phyloP scores from a whole-genome alignment of 345 rosid species.

The Syzygium oleosum region DNA sequence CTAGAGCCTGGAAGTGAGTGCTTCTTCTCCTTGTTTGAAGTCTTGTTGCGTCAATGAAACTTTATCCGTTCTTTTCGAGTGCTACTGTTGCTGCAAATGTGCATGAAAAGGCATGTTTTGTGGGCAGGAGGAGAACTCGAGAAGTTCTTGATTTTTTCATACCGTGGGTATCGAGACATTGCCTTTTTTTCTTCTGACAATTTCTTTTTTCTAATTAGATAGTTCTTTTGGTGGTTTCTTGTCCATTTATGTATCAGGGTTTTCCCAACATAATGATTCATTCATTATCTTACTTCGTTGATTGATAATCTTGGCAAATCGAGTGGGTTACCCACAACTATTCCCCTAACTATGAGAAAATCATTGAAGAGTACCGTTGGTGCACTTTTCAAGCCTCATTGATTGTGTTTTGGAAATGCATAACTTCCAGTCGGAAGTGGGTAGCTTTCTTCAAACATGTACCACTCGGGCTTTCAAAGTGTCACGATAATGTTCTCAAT shows the following conservation, averaged over 20 bases:
- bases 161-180: neutral
- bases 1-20: neutral
- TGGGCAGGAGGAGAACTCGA: neutral
- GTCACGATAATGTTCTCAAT: neutral
- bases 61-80: neutral
- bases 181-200: neutral
- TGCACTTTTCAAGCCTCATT: neutral
- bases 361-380: neutral
- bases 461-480: neutral
- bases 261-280: neutral
- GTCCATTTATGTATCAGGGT: neutral
- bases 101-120: neutral
- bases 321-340: neutral
- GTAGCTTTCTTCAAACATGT: no score
- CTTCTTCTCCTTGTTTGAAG: neutral
- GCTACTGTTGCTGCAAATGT: neutral
- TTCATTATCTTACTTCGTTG: neutral
- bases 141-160: neutral
- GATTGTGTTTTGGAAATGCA: neutral
- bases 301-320: neutral
- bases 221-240: neutral
- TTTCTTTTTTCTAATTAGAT: neutral
- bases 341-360: neutral
- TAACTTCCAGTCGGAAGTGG: no score
- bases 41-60: neutral